Evolutionary conservation across 2,329 filamentous ascomycete genomes (phyloP), one percentile per base, ranked within the genome.

Genomic region (Botrytis cinerea): DNA sequence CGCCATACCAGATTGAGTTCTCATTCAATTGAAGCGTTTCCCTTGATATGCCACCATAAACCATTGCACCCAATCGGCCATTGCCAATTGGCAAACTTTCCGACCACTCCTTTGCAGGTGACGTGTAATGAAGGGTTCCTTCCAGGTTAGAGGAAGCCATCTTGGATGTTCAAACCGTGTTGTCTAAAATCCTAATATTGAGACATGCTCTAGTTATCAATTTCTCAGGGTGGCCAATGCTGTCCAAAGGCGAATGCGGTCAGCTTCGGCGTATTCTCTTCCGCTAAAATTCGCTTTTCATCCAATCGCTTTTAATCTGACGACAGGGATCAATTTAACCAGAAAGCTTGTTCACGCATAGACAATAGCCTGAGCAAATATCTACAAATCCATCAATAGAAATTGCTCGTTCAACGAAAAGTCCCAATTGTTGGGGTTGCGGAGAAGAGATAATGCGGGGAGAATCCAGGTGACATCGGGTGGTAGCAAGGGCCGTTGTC

Each of bases 1-100:
- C 84, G 71, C 84, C 84, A 77, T 84, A 85, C 83, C 83, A 85
- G 3, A 85, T 81, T 4, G 83, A 85, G 74, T 86, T 84, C 75
- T 86, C 85, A 68, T 86, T 87, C 43, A 87, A 78, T 63, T 83
- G 82, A 6, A 86, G 77, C 22, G 83, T 78, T 74, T 87, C 85
- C 6, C 80, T 84, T 45, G 79, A 77, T 7, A 83, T 83, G 38
- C 83, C 81, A 40, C 85, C 84, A 77, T 85, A 84, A 16, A 86
- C 78, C 84, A 86, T 85, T 45, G 79, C 80, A 8, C 81, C 81
- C 22, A 82, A 75, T 66, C 85, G 82, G 35, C 86, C 85, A 76
- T 87, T 87, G 16, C 86, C 85, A 67, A 87, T 80, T 2, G 85
- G 85, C 1, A 87, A 79, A 40, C 84, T 83, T 73, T 83, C 74